Evolutionary conservation across 768 basidiomycete species (phyloP).

Genomic region (Tylopilus vinaceipallidus): DNA sequence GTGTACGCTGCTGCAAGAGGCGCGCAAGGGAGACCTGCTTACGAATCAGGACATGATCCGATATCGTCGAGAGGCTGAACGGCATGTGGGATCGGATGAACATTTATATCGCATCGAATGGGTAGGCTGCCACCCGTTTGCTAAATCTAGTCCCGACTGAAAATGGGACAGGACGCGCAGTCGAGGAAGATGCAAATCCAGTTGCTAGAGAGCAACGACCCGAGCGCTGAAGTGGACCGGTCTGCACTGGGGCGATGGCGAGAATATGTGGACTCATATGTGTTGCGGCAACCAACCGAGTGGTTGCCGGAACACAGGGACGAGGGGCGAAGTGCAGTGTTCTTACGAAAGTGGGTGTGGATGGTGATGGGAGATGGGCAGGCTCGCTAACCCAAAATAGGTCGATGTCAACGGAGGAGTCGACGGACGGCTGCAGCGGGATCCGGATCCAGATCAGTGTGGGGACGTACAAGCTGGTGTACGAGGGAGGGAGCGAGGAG

Average conservation of each 20-base stretch:
- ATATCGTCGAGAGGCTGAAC: constrained; percentile 79
- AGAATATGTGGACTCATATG: constrained; percentile 72
- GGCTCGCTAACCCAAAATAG: constrained; percentile 45
- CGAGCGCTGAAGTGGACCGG: constrained; percentile 58
- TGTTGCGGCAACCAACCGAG: constrained; percentile 68
- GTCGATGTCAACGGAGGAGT: constrained; percentile 40
- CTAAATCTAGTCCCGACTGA: constrained; percentile 9
- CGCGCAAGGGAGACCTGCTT: constrained; percentile 50
- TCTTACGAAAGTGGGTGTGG: constrained; percentile 56
- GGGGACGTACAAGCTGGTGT: constrained; percentile 67
- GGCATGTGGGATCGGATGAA: constrained; percentile 70
- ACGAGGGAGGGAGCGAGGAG: constrained; percentile 67
- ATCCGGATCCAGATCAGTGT: constrained; percentile 51
- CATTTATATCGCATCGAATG: constrained; percentile 78
- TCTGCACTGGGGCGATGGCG: constrained; percentile 59
- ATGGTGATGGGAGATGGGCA: constrained; percentile 4
- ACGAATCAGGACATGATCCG: constrained; percentile 67
- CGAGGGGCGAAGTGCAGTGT: constrained; percentile 40
- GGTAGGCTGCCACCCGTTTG: constrained; percentile 49
- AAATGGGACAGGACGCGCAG: constrained; percentile 48
- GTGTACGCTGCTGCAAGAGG: constrained; percentile 68
- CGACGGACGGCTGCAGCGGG: constrained; percentile 16
- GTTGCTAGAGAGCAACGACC: constrained; percentile 59
- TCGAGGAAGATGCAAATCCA: constrained; percentile 57
- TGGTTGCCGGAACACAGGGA: constrained; percentile 50